Evolutionary conservation across 2,329 filamentous ascomycete species (phyloP), one percentile per base, ranked within the genome.

Genomic region (Calcarisporium arbuscula): DNA sequence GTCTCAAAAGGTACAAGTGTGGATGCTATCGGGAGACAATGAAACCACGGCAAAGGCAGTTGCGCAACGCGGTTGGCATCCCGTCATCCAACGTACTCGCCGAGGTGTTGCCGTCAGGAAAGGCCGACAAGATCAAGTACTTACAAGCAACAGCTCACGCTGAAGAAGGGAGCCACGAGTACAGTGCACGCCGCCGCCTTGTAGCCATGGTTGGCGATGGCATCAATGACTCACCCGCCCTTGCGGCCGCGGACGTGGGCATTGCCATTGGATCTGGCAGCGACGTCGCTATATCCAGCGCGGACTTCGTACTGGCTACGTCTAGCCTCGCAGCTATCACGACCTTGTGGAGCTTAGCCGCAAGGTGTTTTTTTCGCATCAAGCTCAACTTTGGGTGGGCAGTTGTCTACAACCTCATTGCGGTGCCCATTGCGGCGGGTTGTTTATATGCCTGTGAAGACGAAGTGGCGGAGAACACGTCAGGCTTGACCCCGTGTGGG

Each of bases 21-120:
- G 82, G 78, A 94, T 95, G 86, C 79, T 95, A 23, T 94, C 87
- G 0, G 89, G 89, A 19, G 89, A 95, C 64, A 95, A 95, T 52
- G 64, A 68, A n/a, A 79, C 68, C n/a, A 95, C 89, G 1, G 89
- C 89, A 3, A 68, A 72, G 15, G 86, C 87, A 0, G 85, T 95
- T 4, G 89, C 84, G 1, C 62, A 69, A 3, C 76, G 77, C 49
- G n/a, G 69, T 95, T 14, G 85, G 85, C 16, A 95, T 95, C 44
- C 72, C 77, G 0, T 50, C 67, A 1, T 62, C 68, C 35, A 85
- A 94, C 53, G 81, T 95, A 44, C 84, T 94, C 42, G 87, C 89
- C 9, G 86, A 86, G 44, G 87, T 95, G 5, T 74, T 95, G 9
- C 89, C 90, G 0, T 79, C 82, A 14, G 74, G 92, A 47, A 95